Base-by-base conservation (phyloP, 2,329 filamentous ascomycete species). In the Sphaerulina vaccinii region DNA sequence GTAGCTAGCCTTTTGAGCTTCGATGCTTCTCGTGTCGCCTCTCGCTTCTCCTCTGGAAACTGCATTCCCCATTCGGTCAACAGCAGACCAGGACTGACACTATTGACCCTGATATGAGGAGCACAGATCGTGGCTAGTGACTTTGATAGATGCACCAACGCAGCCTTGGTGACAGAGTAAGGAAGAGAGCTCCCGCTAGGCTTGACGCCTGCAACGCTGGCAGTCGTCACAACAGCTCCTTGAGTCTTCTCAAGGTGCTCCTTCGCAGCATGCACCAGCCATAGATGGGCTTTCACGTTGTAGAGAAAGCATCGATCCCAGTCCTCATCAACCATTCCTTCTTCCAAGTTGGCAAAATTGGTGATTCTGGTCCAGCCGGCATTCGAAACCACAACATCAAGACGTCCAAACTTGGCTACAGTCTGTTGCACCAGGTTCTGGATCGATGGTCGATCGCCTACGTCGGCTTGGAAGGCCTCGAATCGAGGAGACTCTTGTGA, bases 241-340 rank as follows among this genome's bases (percentile, higher is more conserved):
- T 83, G 77, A 0, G 72, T 72, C 53, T 77, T 73, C 3, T 84
- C 82, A 16, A 84, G 73, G 38, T 81, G 68, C 41, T 71, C 66
- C 57, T 75, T 77, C 1, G 77, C 75, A 1, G 80, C 79, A 51
- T 82, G 77, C 59, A 84, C 74, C 6, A 85, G 70, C 73, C 78
- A 84, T 24, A 85, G 65, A 61, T 85, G 82, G 5, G 74, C 75
- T 67, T 84, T 85, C 51, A 85, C 82, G 61, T 85, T 85, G 70
- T 83, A 77, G 39, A 78, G 70, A 21, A 73, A 63, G 6, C 73
- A 62, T 3, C 70, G 51, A 4, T 71, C 71, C 65, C 67, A 74
- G 7, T 66, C 67, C 16, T 57, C 48, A 43, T 73, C 71, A 51
- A 71, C 69, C 39, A 63, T 61, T 10, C 69, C 65, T 24, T 72